Evolutionary conservation across 768 basidiomycete species (phyloP), one percentile per base, ranked within the genome.

Genomic region (Lactifluus hygrophoroides): DNA sequence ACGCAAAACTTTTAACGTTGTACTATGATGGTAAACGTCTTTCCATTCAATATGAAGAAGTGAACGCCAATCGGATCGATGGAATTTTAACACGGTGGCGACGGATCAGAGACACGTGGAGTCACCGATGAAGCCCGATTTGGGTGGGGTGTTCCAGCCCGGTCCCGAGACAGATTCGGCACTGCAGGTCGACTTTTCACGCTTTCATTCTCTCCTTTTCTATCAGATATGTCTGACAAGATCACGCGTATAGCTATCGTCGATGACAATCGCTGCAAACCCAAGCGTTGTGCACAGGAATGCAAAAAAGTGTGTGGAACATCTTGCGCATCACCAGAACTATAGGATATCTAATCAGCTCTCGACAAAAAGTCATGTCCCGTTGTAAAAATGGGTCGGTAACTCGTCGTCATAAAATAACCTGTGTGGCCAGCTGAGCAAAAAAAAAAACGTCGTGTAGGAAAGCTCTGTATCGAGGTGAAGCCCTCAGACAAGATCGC

Each of bases 401-500:
- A n/a, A 21, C 21, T 50, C 49, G 47, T 51, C 19, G 44, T 32
- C 10, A 10, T n/a, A 32, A 32, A 5, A 32, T 32, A 37, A 53
- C 56, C 50, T 5, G 1, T 23, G 11, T 34, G 28, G 57, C 58
- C 42, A 35, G 54, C 38, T 52, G 37, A 49, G 50, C n/a, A 9
- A 30, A 48, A 6, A 27, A 48, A 40, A 28, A 23, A 49, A 35
- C 5, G 10, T 21, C 65, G 14, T 30, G 58, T 19, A 94, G 92
- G 96, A 17, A 97, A 96, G 74, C 79, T 99, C 23, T 99, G 96
- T 77, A 98, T 98, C 66, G 96, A 98, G 75, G 96, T 99, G 64
- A 94, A 93, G 71, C 71, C 95, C 14, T 82, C 85, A 8, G 94
- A 96, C 75, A 97, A 97, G 78, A 96, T 98, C 73, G 88, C 96